Percentiles rank a stretch among this genome's conserved stretches.
Conservation (phyloP, 2,329 filamentous ascomycete genomes). For the Phyllosticta citriasiana region DNA sequence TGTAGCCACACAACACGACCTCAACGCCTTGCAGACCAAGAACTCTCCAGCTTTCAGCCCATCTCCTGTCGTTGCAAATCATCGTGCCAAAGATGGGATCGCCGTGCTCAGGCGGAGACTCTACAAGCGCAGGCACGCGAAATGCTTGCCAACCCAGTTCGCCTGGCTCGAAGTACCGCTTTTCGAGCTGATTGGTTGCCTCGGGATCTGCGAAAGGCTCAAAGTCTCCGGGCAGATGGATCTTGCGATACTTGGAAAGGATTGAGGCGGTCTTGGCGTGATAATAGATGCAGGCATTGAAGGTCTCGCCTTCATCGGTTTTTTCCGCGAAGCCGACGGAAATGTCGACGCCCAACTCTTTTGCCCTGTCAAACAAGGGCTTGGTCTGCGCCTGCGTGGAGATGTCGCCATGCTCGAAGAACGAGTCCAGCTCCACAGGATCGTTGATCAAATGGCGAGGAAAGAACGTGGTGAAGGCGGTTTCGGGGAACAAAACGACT, state of each 20-base stretch:
- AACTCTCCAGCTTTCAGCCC: slow-evolving; percentile 42
- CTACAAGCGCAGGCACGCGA: slow-evolving; percentile 22
- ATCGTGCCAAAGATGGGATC: slow-evolving; percentile 45
- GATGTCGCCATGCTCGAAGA: slow-evolving; percentile 39
- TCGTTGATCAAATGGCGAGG: slow-evolving; percentile 40
- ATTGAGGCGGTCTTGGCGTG: slow-evolving; percentile 14
- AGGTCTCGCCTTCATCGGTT: slow-evolving; percentile 26
- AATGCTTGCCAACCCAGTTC: slow-evolving; percentile 44
- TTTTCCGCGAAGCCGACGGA: slow-evolving; percentile 43
- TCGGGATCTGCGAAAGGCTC: slow-evolving; percentile 31
- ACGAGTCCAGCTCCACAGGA: slow-evolving; percentile 33
- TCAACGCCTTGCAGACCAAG: slow-evolving; percentile 43
- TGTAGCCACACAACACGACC: slow-evolving; percentile 40
- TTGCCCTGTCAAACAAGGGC: slow-evolving; percentile 38
- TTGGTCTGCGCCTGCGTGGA: slow-evolving; percentile 32
- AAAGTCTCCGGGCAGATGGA: slow-evolving; percentile 16
- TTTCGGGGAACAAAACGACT: slow-evolving; percentile 44
- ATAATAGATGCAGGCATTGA: slow-evolving; percentile 18
- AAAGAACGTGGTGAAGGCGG: slow-evolving; percentile 47
- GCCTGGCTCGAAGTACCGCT: slow-evolving; percentile 43
- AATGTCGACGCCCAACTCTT: slow-evolving; percentile 39
- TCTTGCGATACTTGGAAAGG: slow-evolving; percentile 16
- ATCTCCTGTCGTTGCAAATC: slow-evolving; percentile 46
- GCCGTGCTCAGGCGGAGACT: slow-evolving; percentile 20
- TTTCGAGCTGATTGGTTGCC: slow-evolving; percentile 44